Percentiles rank a stretch among this genome's conserved stretches.
Evolutionary conservation across 129 eudicot genomes (phyloP).

Genomic region (Erigeron canadensis): DNA sequence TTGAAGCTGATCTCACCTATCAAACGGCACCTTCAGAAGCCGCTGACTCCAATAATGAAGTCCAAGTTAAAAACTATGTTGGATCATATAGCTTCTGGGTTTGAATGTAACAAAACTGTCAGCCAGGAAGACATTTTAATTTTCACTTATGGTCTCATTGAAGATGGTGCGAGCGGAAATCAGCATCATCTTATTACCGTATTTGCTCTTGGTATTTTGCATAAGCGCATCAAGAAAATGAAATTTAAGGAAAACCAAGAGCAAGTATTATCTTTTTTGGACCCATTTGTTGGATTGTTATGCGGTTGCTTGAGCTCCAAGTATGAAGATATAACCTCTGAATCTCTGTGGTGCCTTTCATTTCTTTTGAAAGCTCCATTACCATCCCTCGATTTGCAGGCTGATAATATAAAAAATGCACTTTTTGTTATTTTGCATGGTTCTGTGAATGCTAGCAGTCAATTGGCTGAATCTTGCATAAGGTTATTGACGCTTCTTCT

Average conservation of each 20-base stretch:
- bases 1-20: constrained; percentile 73
- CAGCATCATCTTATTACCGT: constrained; percentile 63
- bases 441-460: constrained; percentile 49
- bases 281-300: constrained; percentile 69
- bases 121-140: constrained; percentile 60
- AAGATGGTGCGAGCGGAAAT: constrained; percentile 45
- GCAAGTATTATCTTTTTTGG: constrained; percentile 53
- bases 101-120: constrained; percentile 67
- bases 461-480: constrained; percentile 70
- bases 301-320: constrained; percentile 71
- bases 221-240: constrained; percentile 52
- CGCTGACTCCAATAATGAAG: constrained; percentile 66
- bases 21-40: constrained; percentile 54
- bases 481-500: constrained; percentile 70
- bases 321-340: constrained; percentile 64
- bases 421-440: constrained; percentile 70
- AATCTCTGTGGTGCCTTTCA: constrained; percentile 65
- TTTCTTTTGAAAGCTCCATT: constrained; percentile 52
- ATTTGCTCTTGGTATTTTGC: constrained; percentile 67
- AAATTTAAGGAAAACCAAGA: constrained; percentile 45
- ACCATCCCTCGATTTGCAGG: constrained; percentile 61
- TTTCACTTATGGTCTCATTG: constrained; percentile 55
- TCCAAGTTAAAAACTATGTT: constrained; percentile 70
- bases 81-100: constrained; percentile 72
- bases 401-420: constrained; percentile 65